These are phyloP conservation scores for Lichtheimia ramosa DNA, from an alignment of 371 early-diverging fungal genomes.

Conservation along the genomic window DNA sequence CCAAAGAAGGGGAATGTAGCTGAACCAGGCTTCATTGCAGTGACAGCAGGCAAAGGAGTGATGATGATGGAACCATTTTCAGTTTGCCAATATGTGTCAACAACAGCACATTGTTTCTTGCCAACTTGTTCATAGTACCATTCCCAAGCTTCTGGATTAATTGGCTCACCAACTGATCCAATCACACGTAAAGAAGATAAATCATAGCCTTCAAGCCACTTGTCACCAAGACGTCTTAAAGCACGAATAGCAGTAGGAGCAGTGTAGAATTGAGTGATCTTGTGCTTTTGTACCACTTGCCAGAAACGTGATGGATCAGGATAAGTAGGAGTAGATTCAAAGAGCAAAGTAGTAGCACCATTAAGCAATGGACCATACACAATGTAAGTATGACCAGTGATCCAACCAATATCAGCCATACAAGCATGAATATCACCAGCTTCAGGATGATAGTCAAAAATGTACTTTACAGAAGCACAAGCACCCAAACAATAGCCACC, in stretches of 20 bases:
- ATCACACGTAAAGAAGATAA: constrained; percentile 85
- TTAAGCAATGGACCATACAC: constrained; percentile 93
- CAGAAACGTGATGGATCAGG: constrained; percentile 86
- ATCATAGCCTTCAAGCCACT: constrained; percentile 74
- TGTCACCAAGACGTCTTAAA: constrained; percentile 84
- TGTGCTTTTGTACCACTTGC: constrained; percentile 85
- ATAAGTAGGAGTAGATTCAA: constrained; percentile 90
- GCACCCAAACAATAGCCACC: constrained; percentile 97
- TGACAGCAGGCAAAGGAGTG: constrained; percentile 90
- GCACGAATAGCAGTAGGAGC: constrained; percentile 99
- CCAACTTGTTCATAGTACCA: constrained; percentile 96
- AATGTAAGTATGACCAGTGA: constrained; percentile 88
- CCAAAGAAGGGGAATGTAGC: constrained; percentile 98
- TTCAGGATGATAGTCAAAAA: constrained; percentile 80
- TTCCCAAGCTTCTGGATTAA: constrained; percentile 97
- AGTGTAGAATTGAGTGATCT: constrained; percentile 97
- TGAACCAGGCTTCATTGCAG: constrained; percentile 91
- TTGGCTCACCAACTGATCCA: constrained; percentile 98
- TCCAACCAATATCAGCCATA: constrained; percentile 83
- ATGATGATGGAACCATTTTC: constrained; percentile 97
- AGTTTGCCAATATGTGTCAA: constrained; percentile 98
- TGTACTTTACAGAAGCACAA: constrained; percentile 85
- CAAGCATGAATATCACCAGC: constrained; percentile 83
- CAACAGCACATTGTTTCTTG: constrained; percentile 82
- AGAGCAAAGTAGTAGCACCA: constrained; percentile 92